A percentile compares a stretch with the other conserved stretches of the same genome.
Evolutionary conservation across 805 yeast genomes (phyloP).

Genomic region (Torulaspora delbrueckii): DNA sequence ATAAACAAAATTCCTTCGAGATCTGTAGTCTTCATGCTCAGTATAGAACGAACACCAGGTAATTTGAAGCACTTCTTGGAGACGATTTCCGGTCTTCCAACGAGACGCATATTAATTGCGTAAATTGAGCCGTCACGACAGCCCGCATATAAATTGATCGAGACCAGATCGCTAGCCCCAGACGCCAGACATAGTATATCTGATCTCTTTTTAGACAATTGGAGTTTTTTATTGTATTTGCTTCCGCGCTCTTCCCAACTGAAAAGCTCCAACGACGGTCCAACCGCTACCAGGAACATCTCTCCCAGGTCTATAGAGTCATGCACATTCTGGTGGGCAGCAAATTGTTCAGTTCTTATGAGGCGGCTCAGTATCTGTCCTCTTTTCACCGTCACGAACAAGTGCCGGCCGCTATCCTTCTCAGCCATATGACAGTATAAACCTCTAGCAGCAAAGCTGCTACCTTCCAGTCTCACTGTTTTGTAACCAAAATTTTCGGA

Average conservation of each 20-base stretch:
- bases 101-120: conserved; percentile 3
- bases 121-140: conserved; percentile 8
- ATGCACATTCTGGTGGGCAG: conserved; percentile 5
- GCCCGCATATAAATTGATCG: conserved; percentile 9
- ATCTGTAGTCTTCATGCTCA: conserved; percentile 10
- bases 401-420: conserved; percentile 1
- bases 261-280: not conserved
- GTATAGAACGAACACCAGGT: conserved; percentile 4
- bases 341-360: not conserved
- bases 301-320: conserved; percentile 10
- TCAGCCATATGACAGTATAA: conserved; percentile 8
- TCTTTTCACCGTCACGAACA: not conserved
- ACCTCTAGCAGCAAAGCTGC: not conserved
- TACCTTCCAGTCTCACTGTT: conserved; percentile 3
- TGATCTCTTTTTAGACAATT: conserved; percentile 6
- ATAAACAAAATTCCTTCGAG: conserved; percentile 10
- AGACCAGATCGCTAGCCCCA: not conserved
- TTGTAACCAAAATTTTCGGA: not conserved
- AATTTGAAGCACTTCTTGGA: conserved; percentile 1
- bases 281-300: conserved; percentile 9
- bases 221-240: not conserved
- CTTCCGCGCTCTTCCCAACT: not conserved
- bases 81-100: not conserved
- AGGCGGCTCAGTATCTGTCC: not conserved
- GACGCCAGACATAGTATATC: conserved; percentile 13